Conservation (phyloP, 306 rosid genomes). For the Coriaria nepalensis region DNA sequence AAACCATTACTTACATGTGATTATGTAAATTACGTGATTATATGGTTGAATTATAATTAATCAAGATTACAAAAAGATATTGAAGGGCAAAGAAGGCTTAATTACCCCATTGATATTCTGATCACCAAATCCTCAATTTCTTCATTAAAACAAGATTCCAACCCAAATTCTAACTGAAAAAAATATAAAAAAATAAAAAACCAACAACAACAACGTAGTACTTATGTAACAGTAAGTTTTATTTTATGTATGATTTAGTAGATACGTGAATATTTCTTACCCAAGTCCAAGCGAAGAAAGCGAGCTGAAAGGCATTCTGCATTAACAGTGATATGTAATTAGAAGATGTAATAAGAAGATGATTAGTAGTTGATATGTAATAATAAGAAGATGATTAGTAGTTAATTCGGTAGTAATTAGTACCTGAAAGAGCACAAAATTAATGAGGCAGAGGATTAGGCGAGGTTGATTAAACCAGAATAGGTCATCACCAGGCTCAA, state of each 20-base stretch:
- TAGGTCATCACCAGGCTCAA: slow-evolving; percentile 66
- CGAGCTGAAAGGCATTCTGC: slow-evolving; percentile 90
- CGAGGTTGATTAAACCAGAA: slow-evolving; percentile 75
- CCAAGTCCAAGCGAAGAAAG: slow-evolving; percentile 69
- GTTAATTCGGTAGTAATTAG: background rate
- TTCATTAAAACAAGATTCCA: slow-evolving; percentile 52
- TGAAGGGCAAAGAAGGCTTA: slow-evolving; percentile 2
- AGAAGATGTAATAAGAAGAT: too few relatives aligned
- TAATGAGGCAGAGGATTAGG: slow-evolving; percentile 63
- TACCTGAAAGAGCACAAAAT: slow-evolving; percentile 87
- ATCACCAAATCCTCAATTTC: slow-evolving; percentile 41
- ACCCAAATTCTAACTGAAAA: slow-evolving; percentile 53
- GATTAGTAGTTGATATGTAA: background rate
- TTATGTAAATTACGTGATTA: background rate
- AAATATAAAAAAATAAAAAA: background rate
- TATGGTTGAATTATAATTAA: background rate
- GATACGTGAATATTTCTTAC: slow-evolving; percentile 20
- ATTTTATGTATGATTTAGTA: background rate
- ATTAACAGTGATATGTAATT: background rate
- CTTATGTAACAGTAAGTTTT: background rate
- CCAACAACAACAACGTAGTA: background rate
- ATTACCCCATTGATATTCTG: slow-evolving; percentile 78
- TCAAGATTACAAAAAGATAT: background rate
- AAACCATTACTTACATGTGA: background rate
- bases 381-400: background rate